A percentile compares a stretch with the other conserved stretches of the same genome.
phyloP scores from a whole-genome alignment of 2,329 filamentous ascomycete genomes.

The Cladosporium sp. region DNA sequence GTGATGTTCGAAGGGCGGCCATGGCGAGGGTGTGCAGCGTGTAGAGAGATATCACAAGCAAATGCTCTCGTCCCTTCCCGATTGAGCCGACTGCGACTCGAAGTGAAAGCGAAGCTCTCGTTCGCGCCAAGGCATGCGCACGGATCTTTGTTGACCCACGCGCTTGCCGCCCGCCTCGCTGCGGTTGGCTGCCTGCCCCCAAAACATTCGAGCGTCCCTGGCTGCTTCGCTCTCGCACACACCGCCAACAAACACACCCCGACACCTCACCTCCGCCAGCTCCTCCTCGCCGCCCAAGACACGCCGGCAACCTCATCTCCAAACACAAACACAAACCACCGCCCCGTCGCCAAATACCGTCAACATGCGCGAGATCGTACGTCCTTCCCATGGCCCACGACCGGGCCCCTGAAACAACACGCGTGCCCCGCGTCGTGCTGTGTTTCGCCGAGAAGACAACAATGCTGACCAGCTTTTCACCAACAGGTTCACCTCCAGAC shows the following conservation, averaged over 20 bases:
- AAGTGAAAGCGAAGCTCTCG: conserved; percentile 6
- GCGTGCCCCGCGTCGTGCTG: conserved; percentile 41
- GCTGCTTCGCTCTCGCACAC: conserved; percentile 8
- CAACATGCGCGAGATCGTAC: conserved; percentile 68
- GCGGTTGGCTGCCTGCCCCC: conserved; percentile 8
- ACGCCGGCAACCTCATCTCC: conserved; percentile 17
- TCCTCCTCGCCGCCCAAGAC: conserved; percentile 16
- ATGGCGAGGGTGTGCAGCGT: conserved; percentile 6
- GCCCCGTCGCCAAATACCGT: conserved; percentile 18
- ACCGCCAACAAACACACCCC: conserved; percentile 11
- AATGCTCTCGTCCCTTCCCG: not conserved
- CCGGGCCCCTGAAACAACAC: conserved; percentile 27
- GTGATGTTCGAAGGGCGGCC: conserved; percentile 15
- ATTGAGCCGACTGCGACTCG: not conserved
- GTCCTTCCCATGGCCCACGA: conserved; percentile 32
- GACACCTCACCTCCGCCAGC: conserved; percentile 11
- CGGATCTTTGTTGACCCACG: not conserved
- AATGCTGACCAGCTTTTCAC: conserved; percentile 53
- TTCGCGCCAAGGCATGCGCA: not conserved
- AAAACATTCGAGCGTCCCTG: conserved; percentile 13
- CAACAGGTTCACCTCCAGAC: conserved; percentile 97
- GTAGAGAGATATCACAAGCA: not conserved
- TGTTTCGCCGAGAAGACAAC: conserved; percentile 37
- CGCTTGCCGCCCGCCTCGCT: not conserved
- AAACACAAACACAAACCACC: conserved; percentile 1